Base-by-base conservation (phyloP, 345 rosid genomes). In the Eucalyptus curtisii region DNA sequence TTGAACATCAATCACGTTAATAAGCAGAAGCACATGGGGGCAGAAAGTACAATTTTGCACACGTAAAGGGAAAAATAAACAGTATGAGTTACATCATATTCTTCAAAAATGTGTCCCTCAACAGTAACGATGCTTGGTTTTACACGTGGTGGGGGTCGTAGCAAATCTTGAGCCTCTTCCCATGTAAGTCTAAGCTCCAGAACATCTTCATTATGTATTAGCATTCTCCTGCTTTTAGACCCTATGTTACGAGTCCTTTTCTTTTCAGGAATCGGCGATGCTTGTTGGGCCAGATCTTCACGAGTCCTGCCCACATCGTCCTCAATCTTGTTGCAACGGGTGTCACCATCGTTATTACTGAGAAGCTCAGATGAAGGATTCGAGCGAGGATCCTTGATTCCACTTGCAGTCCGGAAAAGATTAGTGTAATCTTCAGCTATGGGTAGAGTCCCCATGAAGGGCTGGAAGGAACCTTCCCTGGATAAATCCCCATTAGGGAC, bases 101-200 rank as follows among this genome's bases (percentile, higher is more conserved):
- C 99, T 94, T 98, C 99, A 91, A 98, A 94, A 91, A 93, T 93
- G 80, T 98, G 95, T 91, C 97, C 97, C 91, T 98, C 99, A 31
- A 98, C 92, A 1, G 92, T 95, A 89, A 95, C 93, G 30, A 94
- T 90, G 91, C 95, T 95, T 42, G 98, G 99, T 90, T 94, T 92
- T 90, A 91, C 90, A 76, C 92, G 90, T 86, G 95, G 97, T 48
- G 98, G 96, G 11, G 99, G 97, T 80, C 95, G 95, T 42, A 98
- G 95, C 93, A 98, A 93, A 82, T 98, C 99, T 88, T 98, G 99
- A 53, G 95, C 96, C 95, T 98, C 99, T 93, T 97, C 98, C 99
- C 99, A 98, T 79, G 98, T 96, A 89, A 98, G 91, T 91, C 94
- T 97, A 89, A 98, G 94, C 94, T 98, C 99, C 90, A 97, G 82